phyloP scores from a whole-genome alignment of 2,329 filamentous ascomycete genomes.

The Trichoderma afroharzianum region DNA sequence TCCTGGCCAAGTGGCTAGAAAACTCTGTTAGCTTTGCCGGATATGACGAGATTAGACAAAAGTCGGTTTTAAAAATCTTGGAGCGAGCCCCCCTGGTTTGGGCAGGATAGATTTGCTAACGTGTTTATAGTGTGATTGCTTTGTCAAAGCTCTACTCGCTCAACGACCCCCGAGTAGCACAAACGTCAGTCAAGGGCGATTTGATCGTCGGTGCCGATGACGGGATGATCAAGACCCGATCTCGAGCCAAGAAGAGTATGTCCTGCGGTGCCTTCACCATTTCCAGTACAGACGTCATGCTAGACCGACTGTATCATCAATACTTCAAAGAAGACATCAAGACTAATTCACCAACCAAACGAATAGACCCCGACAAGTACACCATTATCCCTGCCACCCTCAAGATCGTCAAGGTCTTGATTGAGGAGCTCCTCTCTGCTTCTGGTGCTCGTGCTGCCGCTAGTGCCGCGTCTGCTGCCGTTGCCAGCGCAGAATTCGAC shows the following conservation, averaged over 20 bases:
- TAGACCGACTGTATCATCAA: conserved; percentile 23
- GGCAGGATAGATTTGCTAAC: conserved; percentile 29
- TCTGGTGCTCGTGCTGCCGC: conserved; percentile 61
- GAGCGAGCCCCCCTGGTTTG: not conserved
- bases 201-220: conserved; percentile 76
- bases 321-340: conserved; percentile 21
- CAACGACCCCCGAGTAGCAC: conserved; percentile 72
- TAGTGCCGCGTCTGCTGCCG: conserved; percentile 60
- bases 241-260: conserved; percentile 77
- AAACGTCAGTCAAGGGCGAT: conserved; percentile 87
- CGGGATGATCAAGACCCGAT: conserved; percentile 84
- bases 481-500: conserved; percentile 55
- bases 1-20: conserved; percentile 93
- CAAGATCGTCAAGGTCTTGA: conserved; percentile 94
- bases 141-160: conserved; percentile 87
- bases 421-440: conserved; percentile 84
- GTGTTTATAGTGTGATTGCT: conserved; percentile 68
- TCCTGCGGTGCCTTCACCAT: conserved; percentile 18
- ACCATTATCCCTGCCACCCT: conserved; percentile 82
- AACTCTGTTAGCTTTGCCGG: conserved; percentile 97
- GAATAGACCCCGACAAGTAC: conserved; percentile 77
- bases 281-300: conserved; percentile 20
- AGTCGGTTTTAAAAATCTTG: conserved; percentile 53
- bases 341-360: conserved; percentile 27
- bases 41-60: conserved; percentile 95